phyloP scores from a whole-genome alignment of 805 yeast genomes.

The Phaffomyces antillensis region DNA sequence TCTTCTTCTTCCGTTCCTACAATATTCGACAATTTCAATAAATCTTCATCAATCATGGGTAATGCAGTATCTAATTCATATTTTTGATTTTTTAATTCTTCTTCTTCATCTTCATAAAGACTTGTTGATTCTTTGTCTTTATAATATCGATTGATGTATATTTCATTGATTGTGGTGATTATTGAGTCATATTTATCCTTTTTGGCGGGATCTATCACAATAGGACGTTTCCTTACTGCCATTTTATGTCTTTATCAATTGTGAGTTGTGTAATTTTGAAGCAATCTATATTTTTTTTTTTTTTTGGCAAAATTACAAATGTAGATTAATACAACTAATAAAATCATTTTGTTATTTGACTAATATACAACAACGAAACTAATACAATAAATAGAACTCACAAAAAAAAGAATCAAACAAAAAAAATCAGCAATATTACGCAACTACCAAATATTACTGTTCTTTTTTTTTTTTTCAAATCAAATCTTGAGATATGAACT shows the following conservation, averaged over 20 bases:
- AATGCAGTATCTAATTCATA: no score
- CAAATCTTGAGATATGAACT: constrained; percentile 30
- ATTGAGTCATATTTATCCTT: not conserved
- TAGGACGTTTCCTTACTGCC: not conserved
- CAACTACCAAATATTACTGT: no score
- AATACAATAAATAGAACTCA: not conserved
- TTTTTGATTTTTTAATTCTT: no score
- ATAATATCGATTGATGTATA: constrained; percentile 1
- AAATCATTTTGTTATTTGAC: no score
- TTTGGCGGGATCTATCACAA: constrained; percentile 5
- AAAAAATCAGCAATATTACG: not conserved
- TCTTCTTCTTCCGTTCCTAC: no score
- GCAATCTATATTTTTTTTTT: not conserved
- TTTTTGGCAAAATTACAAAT: no score
- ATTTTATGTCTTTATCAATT: not conserved
- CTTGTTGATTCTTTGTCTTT: not conserved
- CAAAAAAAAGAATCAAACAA: not conserved
- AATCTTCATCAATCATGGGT: constrained; percentile 2
- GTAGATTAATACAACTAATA: no score
- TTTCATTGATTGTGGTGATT: not conserved
- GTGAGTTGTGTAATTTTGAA: not conserved
- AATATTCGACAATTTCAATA: not conserved
- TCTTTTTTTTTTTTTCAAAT: constrained; percentile 9
- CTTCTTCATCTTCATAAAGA: not conserved
- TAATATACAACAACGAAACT: no score